Evolutionary conservation across 2,329 filamentous ascomycete genomes (phyloP).

Genomic region (Hypoxylon sp.): DNA sequence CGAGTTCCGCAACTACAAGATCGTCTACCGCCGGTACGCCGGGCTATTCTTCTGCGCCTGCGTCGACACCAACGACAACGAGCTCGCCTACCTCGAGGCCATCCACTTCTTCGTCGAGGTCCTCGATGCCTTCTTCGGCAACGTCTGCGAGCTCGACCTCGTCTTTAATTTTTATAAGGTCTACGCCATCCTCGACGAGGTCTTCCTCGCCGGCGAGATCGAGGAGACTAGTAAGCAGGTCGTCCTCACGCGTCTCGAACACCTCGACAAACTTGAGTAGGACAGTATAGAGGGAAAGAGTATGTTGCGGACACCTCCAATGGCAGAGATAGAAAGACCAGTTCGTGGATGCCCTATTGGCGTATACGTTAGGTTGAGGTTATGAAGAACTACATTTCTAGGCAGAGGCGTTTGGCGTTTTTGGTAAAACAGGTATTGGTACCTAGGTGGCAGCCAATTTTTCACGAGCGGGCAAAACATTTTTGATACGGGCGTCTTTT

Average conservation of each 20-base stretch:
- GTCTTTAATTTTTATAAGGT: conserved; percentile 88
- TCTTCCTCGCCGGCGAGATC: conserved; percentile 97
- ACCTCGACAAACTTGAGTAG: conserved; percentile 95
- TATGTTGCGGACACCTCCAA: not conserved
- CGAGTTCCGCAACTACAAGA: conserved; percentile 94
- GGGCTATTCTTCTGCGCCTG: conserved; percentile 99
- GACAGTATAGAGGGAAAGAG: not conserved
- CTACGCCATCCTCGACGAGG: conserved; percentile 98
- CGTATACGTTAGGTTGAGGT: conserved; percentile 14
- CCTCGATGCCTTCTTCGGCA: conserved; percentile 97
- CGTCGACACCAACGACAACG: conserved; percentile 99
- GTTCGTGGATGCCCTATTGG: not conserved
- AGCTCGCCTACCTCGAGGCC: conserved; percentile 94
- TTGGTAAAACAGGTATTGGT: conserved; percentile 17
- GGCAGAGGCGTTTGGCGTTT: conserved; percentile 45
- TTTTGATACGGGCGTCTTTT: conserved; percentile 1
- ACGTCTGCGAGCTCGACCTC: conserved; percentile 97
- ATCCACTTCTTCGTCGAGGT: conserved; percentile 99
- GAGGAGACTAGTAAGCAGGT: conserved; percentile 99
- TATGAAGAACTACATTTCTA: conserved; percentile 22
- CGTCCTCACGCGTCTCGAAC: conserved; percentile 91
- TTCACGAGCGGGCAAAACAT: conserved; percentile 12
- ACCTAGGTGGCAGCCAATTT: conserved; percentile 4
- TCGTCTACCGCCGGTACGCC: conserved; percentile 97
- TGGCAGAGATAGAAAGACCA: not conserved